Percentiles rank a stretch among this genome's conserved stretches.
These are phyloP conservation scores for Penicillium egyptiacum DNA, from an alignment of 495 filamentous ascomycete species.

Conservation along the genomic window DNA sequence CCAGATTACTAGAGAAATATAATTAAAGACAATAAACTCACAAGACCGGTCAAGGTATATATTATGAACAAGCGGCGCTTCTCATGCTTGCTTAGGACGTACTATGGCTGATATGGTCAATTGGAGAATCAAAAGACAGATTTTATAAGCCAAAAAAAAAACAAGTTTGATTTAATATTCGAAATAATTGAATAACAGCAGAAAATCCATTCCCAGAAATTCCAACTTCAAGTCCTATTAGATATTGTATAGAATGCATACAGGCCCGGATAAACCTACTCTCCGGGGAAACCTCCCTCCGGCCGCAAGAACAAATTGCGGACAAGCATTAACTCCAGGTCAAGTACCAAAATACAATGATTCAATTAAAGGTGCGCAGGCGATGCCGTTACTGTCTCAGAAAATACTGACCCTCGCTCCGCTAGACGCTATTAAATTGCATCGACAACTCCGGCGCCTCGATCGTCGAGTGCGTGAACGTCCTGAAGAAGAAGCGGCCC, in stretches of 20 bases:
- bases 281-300: slow-evolving; percentile 30
- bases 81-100: not conserved
- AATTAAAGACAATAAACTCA: not conserved
- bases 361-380: slow-evolving; percentile 85
- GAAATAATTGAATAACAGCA: not conserved
- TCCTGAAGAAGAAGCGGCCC: slow-evolving; percentile 84
- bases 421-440: slow-evolving; percentile 96
- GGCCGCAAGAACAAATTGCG: slow-evolving; percentile 29
- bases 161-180: not conserved
- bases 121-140: not conserved
- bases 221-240: not conserved
- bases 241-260: not conserved
- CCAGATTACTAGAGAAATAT: not conserved
- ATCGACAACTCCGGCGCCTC: slow-evolving; percentile 99
- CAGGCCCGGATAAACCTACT: slow-evolving; percentile 22
- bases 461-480: slow-evolving; percentile 92
- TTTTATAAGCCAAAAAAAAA: not conserved
- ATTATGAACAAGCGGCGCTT: not conserved
- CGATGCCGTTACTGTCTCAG: not conserved
- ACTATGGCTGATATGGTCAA: not conserved
- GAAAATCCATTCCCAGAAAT: not conserved
- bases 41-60: not conserved
- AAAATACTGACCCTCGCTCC: slow-evolving; percentile 4
- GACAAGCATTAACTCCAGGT: slow-evolving; percentile 13
- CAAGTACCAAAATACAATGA: slow-evolving; percentile 64